Evolutionary conservation across 768 basidiomycete genomes (phyloP).

Genomic region (Mycena alexandri): DNA sequence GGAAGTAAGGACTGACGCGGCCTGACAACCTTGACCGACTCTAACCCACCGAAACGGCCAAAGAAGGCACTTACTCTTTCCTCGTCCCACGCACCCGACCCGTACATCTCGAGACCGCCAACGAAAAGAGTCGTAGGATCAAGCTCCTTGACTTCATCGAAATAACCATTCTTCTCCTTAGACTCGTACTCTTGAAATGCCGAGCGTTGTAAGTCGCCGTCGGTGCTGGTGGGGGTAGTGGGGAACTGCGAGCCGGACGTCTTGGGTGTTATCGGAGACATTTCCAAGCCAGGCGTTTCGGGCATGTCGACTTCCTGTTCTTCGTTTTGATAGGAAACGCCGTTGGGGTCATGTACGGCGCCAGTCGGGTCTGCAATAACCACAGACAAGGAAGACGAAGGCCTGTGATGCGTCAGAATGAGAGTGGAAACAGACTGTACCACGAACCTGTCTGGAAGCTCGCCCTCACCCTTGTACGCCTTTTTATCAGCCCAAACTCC

Average conservation of each 20-base stretch:
- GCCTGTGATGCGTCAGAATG: constrained; percentile 23
- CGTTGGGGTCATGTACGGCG: constrained; percentile 24
- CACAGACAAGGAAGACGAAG: constrained; percentile 29
- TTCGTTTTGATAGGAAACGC: constrained; percentile 26
- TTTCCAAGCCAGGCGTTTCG: constrained; percentile 59
- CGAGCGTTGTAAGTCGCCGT: constrained; percentile 49
- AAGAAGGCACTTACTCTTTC: constrained; percentile 70
- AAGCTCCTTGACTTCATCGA: constrained; percentile 55
- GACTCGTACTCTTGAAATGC: constrained; percentile 43
- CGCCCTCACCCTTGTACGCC: constrained; percentile 21
- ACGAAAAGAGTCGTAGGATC: constrained; percentile 83
- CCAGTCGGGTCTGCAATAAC: constrained; percentile 21
- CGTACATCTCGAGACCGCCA: constrained; percentile 78
- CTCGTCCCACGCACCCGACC: constrained; percentile 78
- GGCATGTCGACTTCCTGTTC: constrained; percentile 57
- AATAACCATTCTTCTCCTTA: constrained; percentile 41
- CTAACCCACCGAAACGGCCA: constrained; percentile 72
- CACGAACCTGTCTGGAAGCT: constrained; percentile 35
- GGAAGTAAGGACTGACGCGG: constrained; percentile 62
- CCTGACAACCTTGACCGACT: constrained; percentile 73
- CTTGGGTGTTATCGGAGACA: constrained; percentile 65
- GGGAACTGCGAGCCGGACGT: constrained; percentile 63
- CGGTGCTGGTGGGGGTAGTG: constrained; percentile 60
- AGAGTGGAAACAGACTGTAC: background rate
- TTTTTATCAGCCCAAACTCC: constrained; percentile 47